Percentiles rank a stretch among this genome's conserved stretches.
Evolutionary conservation across 2,329 filamentous ascomycete species (phyloP).

Genomic region (Pseudogymnoascus pannorum): DNA sequence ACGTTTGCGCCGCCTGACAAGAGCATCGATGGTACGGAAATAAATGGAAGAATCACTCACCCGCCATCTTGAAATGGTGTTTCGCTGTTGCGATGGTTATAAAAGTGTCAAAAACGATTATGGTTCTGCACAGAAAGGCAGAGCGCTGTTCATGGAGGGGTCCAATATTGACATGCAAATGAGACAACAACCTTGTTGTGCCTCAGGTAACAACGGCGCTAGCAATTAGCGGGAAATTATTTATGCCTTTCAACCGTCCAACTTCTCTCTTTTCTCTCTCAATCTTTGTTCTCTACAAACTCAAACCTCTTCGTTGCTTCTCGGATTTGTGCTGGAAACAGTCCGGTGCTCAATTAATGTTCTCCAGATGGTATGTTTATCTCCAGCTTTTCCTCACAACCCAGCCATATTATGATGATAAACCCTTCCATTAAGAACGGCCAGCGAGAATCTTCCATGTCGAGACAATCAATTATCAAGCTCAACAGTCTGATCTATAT

Average conservation of each 20-base stretch:
- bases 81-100: slow-evolving; percentile 2
- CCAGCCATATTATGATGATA: slow-evolving; percentile 44
- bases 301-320: background rate
- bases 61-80: slow-evolving; percentile 24
- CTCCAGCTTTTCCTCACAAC: slow-evolving; percentile 14
- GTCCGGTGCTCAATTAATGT: slow-evolving; percentile 20
- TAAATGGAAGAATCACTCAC: slow-evolving; percentile 19
- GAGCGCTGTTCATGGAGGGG: slow-evolving; percentile 9
- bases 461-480: slow-evolving; percentile 51
- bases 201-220: slow-evolving; percentile 7
- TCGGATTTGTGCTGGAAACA: background rate
- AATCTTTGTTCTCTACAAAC: slow-evolving; percentile 8
- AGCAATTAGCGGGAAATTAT: slow-evolving; percentile 9
- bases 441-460: slow-evolving; percentile 54
- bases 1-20: background rate
- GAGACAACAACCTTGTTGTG: slow-evolving; percentile 3
- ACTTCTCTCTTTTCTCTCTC: slow-evolving; percentile 2
- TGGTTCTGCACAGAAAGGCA: background rate
- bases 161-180: slow-evolving; percentile 8
- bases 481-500: slow-evolving; percentile 53
- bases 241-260: slow-evolving; percentile 10
- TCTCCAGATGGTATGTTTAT: slow-evolving; percentile 24
- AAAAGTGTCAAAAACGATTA: background rate
- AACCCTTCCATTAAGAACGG: slow-evolving; percentile 54
- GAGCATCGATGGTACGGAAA: background rate